Evolutionary conservation across 768 basidiomycete genomes (phyloP).

Genomic region (Panaeolus cyanescens): DNA sequence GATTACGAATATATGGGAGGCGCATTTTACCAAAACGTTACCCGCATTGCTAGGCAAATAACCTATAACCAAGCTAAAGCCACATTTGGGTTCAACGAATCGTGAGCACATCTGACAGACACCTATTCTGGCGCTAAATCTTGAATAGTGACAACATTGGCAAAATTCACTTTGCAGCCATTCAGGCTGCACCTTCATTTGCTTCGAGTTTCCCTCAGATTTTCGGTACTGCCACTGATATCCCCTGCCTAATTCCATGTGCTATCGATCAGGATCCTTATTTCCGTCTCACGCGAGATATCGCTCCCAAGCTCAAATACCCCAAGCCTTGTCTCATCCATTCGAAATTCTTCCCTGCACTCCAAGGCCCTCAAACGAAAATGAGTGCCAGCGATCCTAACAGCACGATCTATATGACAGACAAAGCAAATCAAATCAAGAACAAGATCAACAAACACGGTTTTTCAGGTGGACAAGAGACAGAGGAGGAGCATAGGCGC

Average conservation of each 20-base stretch:
- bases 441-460: conserved; percentile 97
- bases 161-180: conserved; percentile 93
- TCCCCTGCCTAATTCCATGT: conserved; percentile 95
- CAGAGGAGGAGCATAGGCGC: conserved; percentile 91
- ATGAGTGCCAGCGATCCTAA: conserved; percentile 97
- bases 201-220: conserved; percentile 99
- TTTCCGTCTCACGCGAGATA: conserved; percentile 97
- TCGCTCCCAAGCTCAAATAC: conserved; percentile 92
- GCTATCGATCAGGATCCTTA: conserved; percentile 98
- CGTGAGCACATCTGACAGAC: conserved; percentile 53
- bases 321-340: conserved; percentile 93
- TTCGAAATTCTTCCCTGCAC: conserved; percentile 96
- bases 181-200: conserved; percentile 96
- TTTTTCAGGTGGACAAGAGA: conserved; percentile 93
- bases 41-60: conserved; percentile 89
- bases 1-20: conserved; percentile 90
- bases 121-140: neutral
- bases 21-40: conserved; percentile 91
- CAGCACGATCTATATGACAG: conserved; percentile 95
- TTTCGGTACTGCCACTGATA: conserved; percentile 78
- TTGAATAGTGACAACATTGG: conserved; percentile 89
- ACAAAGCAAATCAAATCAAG: conserved; percentile 91
- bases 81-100: conserved; percentile 95
- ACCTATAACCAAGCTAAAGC: conserved; percentile 93
- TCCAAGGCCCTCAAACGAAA: conserved; percentile 97